A percentile compares a stretch with the other conserved stretches of the same genome.
Conservation (phyloP, 2,329 filamentous ascomycete species). For the Penicillium sp. region DNA sequence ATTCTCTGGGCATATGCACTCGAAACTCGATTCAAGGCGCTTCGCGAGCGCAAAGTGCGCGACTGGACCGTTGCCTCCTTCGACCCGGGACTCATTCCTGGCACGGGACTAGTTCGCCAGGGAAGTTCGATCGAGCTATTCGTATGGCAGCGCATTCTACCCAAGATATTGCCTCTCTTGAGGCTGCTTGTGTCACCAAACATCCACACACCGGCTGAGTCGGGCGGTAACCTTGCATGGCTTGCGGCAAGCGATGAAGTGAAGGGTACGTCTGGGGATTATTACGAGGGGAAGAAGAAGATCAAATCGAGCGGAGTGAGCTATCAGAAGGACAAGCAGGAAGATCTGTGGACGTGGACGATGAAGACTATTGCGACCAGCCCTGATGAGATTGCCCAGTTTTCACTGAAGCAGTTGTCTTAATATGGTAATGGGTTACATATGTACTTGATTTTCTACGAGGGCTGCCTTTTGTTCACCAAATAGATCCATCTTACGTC, state of each 20-base stretch:
- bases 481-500: no score
- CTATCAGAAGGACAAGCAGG: constrained; percentile 52
- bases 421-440: neutral
- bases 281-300: constrained; percentile 50
- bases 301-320: constrained; percentile 51
- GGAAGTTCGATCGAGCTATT: neutral
- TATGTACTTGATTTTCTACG: neutral
- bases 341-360: constrained; percentile 58
- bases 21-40: constrained; percentile 32
- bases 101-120: constrained; percentile 2
- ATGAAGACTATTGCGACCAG: constrained; percentile 25
- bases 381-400: neutral
- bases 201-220: constrained; percentile 5
- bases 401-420: neutral
- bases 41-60: constrained; percentile 13
- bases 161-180: constrained; percentile 2
- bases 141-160: constrained; percentile 1
- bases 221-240: constrained; percentile 21
- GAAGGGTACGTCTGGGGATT: constrained; percentile 43
- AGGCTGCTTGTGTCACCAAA: constrained; percentile 6
- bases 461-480: no score
- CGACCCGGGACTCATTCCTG: constrained; percentile 10
- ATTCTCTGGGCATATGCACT: constrained; percentile 56
- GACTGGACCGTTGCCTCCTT: constrained; percentile 29
- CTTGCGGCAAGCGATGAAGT: constrained; percentile 44